phyloP scores from a whole-genome alignment of 495 filamentous ascomycete genomes.

The Aspergillus coremiiformis region DNA sequence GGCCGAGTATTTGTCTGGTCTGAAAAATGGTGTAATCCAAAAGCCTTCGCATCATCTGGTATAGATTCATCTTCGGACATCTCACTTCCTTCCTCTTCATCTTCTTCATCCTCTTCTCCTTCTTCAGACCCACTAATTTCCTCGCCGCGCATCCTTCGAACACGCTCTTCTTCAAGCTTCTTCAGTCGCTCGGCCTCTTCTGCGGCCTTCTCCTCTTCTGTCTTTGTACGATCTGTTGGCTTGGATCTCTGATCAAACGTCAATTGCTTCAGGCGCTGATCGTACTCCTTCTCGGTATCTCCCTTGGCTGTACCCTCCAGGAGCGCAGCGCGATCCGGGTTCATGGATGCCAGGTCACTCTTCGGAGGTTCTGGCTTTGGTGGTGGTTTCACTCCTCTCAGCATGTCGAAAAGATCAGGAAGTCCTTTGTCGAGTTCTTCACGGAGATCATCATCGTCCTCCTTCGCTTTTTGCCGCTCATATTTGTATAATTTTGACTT shows the following conservation, averaged over 20 bases:
- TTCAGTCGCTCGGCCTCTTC: conserved; percentile 68
- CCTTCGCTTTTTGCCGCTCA: conserved; percentile 85
- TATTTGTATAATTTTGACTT: conserved; percentile 95
- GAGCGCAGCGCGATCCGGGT: conserved; percentile 51
- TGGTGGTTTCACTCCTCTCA: conserved; percentile 46
- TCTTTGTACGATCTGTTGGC: conserved; percentile 82
- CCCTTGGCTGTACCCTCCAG: conserved; percentile 55
- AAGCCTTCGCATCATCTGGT: conserved; percentile 48
- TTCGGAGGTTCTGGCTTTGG: conserved; percentile 33
- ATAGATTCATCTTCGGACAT: conserved; percentile 29
- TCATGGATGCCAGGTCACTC: conserved; percentile 44
- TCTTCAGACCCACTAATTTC: conserved; percentile 35
- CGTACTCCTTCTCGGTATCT: conserved; percentile 72
- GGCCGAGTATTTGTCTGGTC: conserved; percentile 26
- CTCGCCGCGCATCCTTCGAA: conserved; percentile 42
- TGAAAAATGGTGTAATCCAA: conserved; percentile 42
- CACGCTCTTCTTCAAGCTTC: conserved; percentile 69
- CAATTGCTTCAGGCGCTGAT: conserved; percentile 70
- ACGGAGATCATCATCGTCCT: conserved; percentile 87
- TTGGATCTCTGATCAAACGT: conserved; percentile 73
- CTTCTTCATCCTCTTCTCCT: conserved; percentile 41
- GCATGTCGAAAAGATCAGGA: conserved; percentile 65
- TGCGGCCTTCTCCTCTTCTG: conserved; percentile 75
- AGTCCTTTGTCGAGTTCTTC: conserved; percentile 73
- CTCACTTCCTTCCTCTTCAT: conserved; percentile 35